phyloP scores from a whole-genome alignment of 2,329 filamentous ascomycete species.

The Colletotrichum coccodes region DNA sequence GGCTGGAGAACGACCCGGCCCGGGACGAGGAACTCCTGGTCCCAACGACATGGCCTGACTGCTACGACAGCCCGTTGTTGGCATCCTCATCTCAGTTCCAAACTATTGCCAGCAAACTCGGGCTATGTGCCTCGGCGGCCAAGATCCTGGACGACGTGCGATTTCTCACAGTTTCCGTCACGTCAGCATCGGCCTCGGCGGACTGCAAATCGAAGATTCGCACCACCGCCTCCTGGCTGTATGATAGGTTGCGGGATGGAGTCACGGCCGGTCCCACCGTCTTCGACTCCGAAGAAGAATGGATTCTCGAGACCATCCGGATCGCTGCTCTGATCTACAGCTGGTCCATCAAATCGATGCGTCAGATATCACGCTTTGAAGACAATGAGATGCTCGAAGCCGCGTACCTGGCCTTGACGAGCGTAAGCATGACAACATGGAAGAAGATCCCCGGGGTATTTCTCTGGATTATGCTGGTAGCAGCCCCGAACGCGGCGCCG shows the following conservation, averaged over 20 bases:
- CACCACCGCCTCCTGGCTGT: slow-evolving; percentile 38
- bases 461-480: slow-evolving; percentile 42
- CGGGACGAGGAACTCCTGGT: slow-evolving; percentile 21
- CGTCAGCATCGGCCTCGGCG: slow-evolving; percentile 8
- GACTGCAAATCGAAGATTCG: slow-evolving; percentile 32
- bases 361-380: slow-evolving; percentile 39
- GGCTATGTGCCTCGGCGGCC: slow-evolving; percentile 34
- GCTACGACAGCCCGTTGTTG: slow-evolving; percentile 39
- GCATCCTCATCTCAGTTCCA: slow-evolving; percentile 34
- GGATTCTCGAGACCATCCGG: slow-evolving; percentile 37
- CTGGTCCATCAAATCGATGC: slow-evolving; percentile 37
- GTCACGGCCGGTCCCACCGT: neutral
- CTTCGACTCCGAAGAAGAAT: slow-evolving; percentile 14
- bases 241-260: slow-evolving; percentile 29
- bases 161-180: slow-evolving; percentile 38
- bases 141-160: slow-evolving; percentile 41
- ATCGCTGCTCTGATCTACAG: slow-evolving; percentile 40
- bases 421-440: slow-evolving; percentile 40
- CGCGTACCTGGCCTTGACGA: slow-evolving; percentile 39
- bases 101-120: slow-evolving; percentile 23
- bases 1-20: slow-evolving; percentile 35
- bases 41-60: slow-evolving; percentile 33
- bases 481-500: slow-evolving; percentile 37
- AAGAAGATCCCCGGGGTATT: slow-evolving; percentile 43
- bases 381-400: slow-evolving; percentile 29